A percentile compares a stretch with the other conserved stretches of the same genome.
These are phyloP conservation scores for Aspergillus tubingensis DNA, from an alignment of 2,329 filamentous ascomycete genomes.

Conservation along the genomic window DNA sequence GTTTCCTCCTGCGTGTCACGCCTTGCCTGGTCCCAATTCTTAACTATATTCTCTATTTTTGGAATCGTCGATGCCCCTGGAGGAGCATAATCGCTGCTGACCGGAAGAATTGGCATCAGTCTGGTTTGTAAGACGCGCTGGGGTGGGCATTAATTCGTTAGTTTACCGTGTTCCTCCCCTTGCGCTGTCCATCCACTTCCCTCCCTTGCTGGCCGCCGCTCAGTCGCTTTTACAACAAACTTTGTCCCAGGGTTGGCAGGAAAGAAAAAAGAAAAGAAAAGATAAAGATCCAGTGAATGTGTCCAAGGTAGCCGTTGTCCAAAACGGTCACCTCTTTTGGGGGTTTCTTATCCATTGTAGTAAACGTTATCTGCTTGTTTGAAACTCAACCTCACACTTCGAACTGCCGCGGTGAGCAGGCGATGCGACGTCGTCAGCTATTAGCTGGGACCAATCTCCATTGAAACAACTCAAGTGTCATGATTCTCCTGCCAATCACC, in stretches of 20 bases:
- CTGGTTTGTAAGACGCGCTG: constrained; percentile 20
- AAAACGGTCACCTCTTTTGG: too few species aligned
- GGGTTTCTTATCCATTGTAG: too few species aligned
- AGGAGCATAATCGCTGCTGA: constrained; percentile 7
- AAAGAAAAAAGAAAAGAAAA: not conserved
- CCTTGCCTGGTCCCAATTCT: constrained; percentile 16
- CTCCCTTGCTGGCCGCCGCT: constrained; percentile 5
- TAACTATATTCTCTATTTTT: constrained; percentile 16
- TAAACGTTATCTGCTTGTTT: too few species aligned
- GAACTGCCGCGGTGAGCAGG: not conserved
- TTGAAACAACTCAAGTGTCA: constrained; percentile 24
- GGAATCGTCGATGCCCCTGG: constrained; percentile 3
- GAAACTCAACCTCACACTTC: too few species aligned
- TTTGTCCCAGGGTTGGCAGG: not conserved
- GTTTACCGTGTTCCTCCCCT: constrained; percentile 8
- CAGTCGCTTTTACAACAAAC: not conserved
- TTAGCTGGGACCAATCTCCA: constrained; percentile 17
- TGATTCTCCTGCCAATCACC: constrained; percentile 16
- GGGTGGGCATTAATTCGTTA: constrained; percentile 8
- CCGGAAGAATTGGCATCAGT: constrained; percentile 3
- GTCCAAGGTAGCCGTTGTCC: too few species aligned
- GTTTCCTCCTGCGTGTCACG: constrained; percentile 16
- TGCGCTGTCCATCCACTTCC: constrained; percentile 6
- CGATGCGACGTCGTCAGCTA: constrained; percentile 19
- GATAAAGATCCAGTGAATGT: too few species aligned